These are phyloP conservation scores for Sporodiniella umbellata DNA, from an alignment of 371 early-diverging fungal species.

Conservation along the genomic window DNA sequence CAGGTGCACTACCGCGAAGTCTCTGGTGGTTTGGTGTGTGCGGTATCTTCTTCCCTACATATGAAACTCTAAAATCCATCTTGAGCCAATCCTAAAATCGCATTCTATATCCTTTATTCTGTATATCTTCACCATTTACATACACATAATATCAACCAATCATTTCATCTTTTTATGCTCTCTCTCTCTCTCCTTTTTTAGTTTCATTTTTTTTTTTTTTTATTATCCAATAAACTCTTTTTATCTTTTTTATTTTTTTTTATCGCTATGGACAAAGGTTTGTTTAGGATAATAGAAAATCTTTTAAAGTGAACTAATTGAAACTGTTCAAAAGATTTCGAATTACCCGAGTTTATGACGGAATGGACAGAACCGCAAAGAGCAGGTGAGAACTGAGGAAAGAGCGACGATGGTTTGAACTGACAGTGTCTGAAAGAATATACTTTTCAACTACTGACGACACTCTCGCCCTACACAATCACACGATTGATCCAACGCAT, in stretches of 20 bases:
- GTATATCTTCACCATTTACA: not conserved
- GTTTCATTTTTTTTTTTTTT: not conserved
- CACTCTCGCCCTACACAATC: conserved; percentile 12
- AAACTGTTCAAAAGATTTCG: too few species aligned
- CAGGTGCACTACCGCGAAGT: conserved; percentile 62
- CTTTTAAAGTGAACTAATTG: too few species aligned
- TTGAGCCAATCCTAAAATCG: conserved; percentile 12
- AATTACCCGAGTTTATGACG: conserved; percentile 42
- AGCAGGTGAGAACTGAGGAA: conserved; percentile 37
- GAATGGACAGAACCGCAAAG: conserved; percentile 60
- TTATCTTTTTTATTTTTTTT: not conserved
- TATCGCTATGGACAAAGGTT: not conserved
- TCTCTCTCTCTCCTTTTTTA: too few species aligned
- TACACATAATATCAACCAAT: not conserved
- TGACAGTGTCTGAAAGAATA: conserved; percentile 4
- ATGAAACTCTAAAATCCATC: conserved; percentile 60
- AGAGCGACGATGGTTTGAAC: not conserved
- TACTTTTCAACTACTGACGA: conserved; percentile 13
- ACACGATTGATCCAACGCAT: conserved; percentile 22
- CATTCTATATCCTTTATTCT: not conserved
- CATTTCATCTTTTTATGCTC: too few species aligned
- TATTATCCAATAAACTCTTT: not conserved
- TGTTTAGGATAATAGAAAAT: too few species aligned
- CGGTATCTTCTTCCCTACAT: conserved; percentile 76
- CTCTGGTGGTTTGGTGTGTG: conserved; percentile 83